Base-by-base conservation (phyloP, 2,329 filamentous ascomycete species). In the Alternaria gansuensis region DNA sequence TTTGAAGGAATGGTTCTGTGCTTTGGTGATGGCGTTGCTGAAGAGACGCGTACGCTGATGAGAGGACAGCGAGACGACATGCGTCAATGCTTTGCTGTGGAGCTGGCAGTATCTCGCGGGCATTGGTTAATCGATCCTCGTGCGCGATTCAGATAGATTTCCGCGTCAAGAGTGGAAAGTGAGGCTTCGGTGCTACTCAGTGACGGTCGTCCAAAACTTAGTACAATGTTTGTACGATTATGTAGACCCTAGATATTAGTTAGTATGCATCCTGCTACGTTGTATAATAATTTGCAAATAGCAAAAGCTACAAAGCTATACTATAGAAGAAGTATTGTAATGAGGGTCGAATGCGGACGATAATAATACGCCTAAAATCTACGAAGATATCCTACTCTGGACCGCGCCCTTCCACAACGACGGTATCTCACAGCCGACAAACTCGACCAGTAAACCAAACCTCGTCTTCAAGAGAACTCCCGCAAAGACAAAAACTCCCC, bases 11-110 rank as follows among this genome's bases (percentile, higher is more conserved):
- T 63, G 33, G 41, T 59, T 65, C 54, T 50, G 57, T 59, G 55
- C 45, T 54, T 55, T 48, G 57, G 52, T 62, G 59, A 54, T 63
- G 64, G 63, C 59, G 70, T 70, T 73, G 69, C 59, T 66, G 58
- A 61, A 71, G 65, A 54, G 57, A 70, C 65, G 41, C 44, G 48
- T 44, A 28, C 40, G 26, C n/a, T 54, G 60, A 71, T 71, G 65
- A 69, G 57, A 71, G 63, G 68, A 57, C 57, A 52, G 56, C 49
- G 62, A 62, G 43, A 62, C 59, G 36, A 49, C 23, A 54, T 45
- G 52, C 45, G 62, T 66, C 64, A 57, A 70, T 71, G 67, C 69
- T 60, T 17, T 55, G 45, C 28, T 50, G 50, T 52, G 46, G 40
- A 64, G 51, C 36, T 53, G 36, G 53, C 8, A 37, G 28, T 43